Conservation (phyloP, 2,329 filamentous ascomycete species). For the Alternaria gansuensis region DNA sequence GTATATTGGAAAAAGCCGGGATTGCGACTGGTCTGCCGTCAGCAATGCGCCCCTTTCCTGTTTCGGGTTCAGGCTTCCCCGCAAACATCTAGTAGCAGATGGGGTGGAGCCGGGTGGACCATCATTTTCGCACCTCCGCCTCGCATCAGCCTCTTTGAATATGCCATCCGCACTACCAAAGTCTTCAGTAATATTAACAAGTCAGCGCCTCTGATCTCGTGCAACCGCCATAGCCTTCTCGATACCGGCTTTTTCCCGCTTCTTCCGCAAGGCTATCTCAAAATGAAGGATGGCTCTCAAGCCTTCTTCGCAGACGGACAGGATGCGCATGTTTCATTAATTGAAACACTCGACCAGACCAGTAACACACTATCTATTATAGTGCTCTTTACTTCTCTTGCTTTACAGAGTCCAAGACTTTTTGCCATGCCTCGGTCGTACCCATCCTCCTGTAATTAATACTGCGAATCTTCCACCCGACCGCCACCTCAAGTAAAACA, state of each 20-base stretch:
- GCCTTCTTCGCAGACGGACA: constrained; percentile 5
- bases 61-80: constrained; percentile 29
- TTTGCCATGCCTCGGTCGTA: constrained; percentile 20
- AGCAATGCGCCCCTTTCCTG: constrained; percentile 22
- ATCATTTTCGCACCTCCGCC: constrained; percentile 25
- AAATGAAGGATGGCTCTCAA: constrained; percentile 26
- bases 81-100: constrained; percentile 24
- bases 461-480: constrained; percentile 37
- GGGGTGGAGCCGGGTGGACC: constrained; percentile 17
- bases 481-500: constrained; percentile 39
- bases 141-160: constrained; percentile 28
- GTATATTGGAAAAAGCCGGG: constrained; percentile 49
- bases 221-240: constrained; percentile 15
- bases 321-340: constrained; percentile 33
- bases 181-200: constrained; percentile 34
- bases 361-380: constrained; percentile 46
- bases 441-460: constrained; percentile 35
- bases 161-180: constrained; percentile 31
- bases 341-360: constrained; percentile 37
- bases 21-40: constrained; percentile 40
- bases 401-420: constrained; percentile 20
- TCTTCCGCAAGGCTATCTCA: constrained; percentile 32
- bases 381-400: constrained; percentile 33
- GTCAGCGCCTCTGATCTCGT: constrained; percentile 10
- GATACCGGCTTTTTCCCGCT: constrained; percentile 19